Evolutionary conservation across 129 eudicot species (phyloP), one percentile per base, ranked within the genome.

Genomic region (Flaveria ramosissima): DNA sequence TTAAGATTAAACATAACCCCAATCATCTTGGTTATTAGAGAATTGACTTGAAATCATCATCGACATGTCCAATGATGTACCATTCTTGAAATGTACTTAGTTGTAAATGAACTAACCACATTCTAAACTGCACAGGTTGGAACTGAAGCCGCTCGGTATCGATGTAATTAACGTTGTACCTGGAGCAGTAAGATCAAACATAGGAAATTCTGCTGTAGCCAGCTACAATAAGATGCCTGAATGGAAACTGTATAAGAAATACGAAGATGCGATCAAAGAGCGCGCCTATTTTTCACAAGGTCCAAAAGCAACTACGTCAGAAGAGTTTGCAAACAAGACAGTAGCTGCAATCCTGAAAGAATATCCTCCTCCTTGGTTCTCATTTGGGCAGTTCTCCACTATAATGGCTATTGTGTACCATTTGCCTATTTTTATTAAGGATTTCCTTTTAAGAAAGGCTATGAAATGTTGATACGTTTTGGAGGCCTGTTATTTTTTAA

Each of bases 211-310:
- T 3, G 97, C 97, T 20, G 57, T 88, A 26, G 85, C 91, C 36
- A 81, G 30, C 77, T 91, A 91, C 76, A 82, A 70, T 36, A 74
- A 61, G 70, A 86, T 91, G 92, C 98, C 98, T 1, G 98, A 94
- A 77, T 87, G 86, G 98, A 94, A 91, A 81, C 41, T 91, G 82
- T 91, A 90, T 89, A 94, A 94, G 86, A 78, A 51, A 32, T 91
- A 82, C 20, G 96, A 87, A 71, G 86, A 68, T 61, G 91, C 90
- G 62, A 94, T 94, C 61, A 81, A 82, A 74, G 82, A 73, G 2
- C 85, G 98, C 67, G 97, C 98, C 55, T 70, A 68, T 56, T 62
- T 84, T 4, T 94, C 98, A 24, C 98, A 94, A 63, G 84, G 87
- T 66, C 65, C 85, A 17, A 85, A 83, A 65, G 78, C 98, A 27